Conservation (phyloP, 192 early-diverging fungal species). For the Linnemannia hyalina region DNA sequence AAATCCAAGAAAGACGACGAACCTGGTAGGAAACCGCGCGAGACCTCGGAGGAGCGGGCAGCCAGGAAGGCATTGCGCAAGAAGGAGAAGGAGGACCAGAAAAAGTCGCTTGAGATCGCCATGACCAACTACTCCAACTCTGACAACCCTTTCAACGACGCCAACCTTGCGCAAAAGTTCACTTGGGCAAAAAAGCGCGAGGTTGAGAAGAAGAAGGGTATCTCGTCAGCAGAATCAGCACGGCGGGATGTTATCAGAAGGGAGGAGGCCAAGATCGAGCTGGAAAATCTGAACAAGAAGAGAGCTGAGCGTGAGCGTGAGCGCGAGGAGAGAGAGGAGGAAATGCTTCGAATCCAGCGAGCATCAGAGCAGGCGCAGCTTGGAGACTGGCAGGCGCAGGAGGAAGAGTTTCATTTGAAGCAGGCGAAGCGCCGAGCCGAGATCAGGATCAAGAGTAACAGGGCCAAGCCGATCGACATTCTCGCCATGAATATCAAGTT, state of each 20-base stretch:
- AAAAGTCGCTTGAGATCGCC: constrained; percentile 41
- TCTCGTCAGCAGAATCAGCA: constrained; percentile 68
- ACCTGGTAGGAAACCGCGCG: constrained; percentile 23
- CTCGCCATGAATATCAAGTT: constrained; percentile 91
- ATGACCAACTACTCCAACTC: constrained; percentile 74
- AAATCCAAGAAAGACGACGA: constrained; percentile 35
- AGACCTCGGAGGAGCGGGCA: constrained; percentile 47
- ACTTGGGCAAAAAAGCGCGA: constrained; percentile 96
- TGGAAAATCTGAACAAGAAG: constrained; percentile 85
- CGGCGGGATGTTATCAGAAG: constrained; percentile 66
- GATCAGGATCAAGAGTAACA: constrained; percentile 88
- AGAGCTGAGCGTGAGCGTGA: constrained; percentile 88
- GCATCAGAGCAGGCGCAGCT: constrained; percentile 89
- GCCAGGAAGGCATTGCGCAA: constrained; percentile 37
- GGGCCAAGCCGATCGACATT: constrained; percentile 94
- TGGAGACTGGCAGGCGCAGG: constrained; percentile 96
- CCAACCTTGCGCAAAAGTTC: constrained; percentile 86
- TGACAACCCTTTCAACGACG: constrained; percentile 88
- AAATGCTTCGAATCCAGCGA: constrained; percentile 76
- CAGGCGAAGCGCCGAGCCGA: constrained; percentile 94
- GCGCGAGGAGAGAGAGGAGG: constrained; percentile 84
- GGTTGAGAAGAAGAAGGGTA: constrained; percentile 78
- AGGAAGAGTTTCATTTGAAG: constrained; percentile 92
- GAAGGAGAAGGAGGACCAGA: constrained; percentile 49
- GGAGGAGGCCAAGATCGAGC: constrained; percentile 78